Percentiles rank a stretch among this genome's conserved stretches.
Conservation (phyloP, 306 rosid genomes). For the Vigna angularis region DNA sequence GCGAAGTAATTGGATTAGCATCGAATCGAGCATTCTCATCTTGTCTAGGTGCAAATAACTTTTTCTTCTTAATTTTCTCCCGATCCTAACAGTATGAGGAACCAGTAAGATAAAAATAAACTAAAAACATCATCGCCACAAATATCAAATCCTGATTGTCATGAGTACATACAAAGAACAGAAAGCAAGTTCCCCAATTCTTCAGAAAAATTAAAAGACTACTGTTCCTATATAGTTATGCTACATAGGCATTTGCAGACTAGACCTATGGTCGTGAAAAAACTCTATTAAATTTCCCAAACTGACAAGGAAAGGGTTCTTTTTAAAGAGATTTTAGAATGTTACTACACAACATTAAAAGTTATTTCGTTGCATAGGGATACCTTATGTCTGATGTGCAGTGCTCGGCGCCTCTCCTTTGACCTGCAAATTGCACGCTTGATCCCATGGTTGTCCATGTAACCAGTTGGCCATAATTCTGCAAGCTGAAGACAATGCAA, state of each 20-base stretch:
- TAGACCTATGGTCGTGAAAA: slow-evolving; percentile 14
- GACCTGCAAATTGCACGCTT: slow-evolving; percentile 87
- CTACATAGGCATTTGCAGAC: slow-evolving; percentile 4
- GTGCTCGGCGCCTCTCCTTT: slow-evolving; percentile 80
- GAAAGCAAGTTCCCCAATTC: slow-evolving; percentile 2
- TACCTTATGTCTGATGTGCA: slow-evolving; percentile 69
- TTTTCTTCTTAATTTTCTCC: slow-evolving; percentile 78
- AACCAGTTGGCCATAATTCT: slow-evolving; percentile 87
- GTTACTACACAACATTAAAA: not conserved
- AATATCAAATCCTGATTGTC: slow-evolving; percentile 32
- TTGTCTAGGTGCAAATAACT: slow-evolving; percentile 56
- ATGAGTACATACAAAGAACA: slow-evolving; percentile 11
- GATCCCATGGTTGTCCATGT: slow-evolving; percentile 97
- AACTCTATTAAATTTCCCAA: not conserved
- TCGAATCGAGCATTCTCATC: slow-evolving; percentile 69
- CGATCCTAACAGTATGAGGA: slow-evolving; percentile 61
- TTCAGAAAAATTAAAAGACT: slow-evolving; percentile 14
- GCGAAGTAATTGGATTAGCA: slow-evolving; percentile 52
- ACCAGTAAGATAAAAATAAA: slow-evolving; percentile 31
- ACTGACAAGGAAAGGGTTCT: not conserved
- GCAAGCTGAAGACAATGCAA: slow-evolving; percentile 71
- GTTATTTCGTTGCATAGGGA: slow-evolving; percentile 22
- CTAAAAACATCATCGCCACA: slow-evolving; percentile 5
- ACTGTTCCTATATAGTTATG: not conserved
- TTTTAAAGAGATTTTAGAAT: not conserved